Conservation (phyloP, 192 early-diverging fungal genomes). For the Tieghemiomyces parasiticus region DNA sequence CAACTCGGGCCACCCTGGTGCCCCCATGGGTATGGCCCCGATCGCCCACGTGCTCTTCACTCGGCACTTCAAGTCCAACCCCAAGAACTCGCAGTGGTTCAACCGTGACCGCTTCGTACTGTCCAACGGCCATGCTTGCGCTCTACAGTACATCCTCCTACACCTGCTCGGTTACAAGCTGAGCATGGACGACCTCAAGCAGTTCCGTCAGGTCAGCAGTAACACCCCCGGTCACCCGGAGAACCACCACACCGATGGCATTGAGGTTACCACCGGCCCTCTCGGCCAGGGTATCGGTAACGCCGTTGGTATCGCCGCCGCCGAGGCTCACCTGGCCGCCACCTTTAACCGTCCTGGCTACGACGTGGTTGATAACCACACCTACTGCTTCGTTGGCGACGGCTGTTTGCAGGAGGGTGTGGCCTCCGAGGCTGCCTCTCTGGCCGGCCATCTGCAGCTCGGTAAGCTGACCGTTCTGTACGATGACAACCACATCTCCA, state of each 20-base stretch:
- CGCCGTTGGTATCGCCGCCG: constrained; percentile 86
- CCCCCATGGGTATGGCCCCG: constrained; percentile 95
- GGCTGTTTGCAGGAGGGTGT: constrained; percentile 99
- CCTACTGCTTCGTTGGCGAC: constrained; percentile 76
- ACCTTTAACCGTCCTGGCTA: constrained; percentile 83
- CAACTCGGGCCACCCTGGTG: constrained; percentile 93
- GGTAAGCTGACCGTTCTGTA: constrained; percentile 92
- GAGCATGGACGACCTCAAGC: constrained; percentile 78
- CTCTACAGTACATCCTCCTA: constrained; percentile 75
- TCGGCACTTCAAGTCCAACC: constrained; percentile 68
- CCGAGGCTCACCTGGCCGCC: constrained; percentile 74
- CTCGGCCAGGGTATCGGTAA: constrained; percentile 87
- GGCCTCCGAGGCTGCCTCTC: constrained; percentile 72
- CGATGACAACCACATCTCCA: constrained; percentile 92
- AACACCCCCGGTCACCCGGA: constrained; percentile 96
- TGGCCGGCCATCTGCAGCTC: constrained; percentile 84
- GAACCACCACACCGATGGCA: constrained; percentile 64
- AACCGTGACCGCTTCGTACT: constrained; percentile 96
- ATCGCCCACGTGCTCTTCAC: constrained; percentile 84
- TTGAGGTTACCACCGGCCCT: constrained; percentile 96
- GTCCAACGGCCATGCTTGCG: constrained; percentile 96
- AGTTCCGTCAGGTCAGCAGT: constrained; percentile 68
- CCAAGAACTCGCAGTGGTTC: constrained; percentile 78
- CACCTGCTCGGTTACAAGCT: constrained; percentile 84
- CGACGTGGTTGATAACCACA: constrained; percentile 74